Evolutionary conservation across 2,329 filamentous ascomycete species (phyloP).

Genomic region (Diaporthe amygdali): DNA sequence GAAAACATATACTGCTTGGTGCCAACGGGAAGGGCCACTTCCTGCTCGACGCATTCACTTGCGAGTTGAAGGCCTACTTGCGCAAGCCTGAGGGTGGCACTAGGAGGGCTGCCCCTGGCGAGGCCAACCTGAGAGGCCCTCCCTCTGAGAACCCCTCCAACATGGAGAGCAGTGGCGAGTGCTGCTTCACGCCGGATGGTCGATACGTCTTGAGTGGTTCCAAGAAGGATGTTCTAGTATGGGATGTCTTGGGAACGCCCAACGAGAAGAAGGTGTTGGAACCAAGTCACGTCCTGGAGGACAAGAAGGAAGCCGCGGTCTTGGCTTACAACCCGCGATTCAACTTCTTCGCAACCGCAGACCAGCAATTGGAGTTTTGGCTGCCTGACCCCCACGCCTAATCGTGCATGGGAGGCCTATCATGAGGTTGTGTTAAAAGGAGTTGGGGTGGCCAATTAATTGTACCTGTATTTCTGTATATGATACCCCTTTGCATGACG

Average conservation of each 20-base stretch:
- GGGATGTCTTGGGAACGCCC: conserved; percentile 74
- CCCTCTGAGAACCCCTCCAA: conserved; percentile 35
- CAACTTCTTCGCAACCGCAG: conserved; percentile 90
- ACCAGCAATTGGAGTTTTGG: conserved; percentile 84
- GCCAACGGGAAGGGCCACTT: conserved; percentile 88
- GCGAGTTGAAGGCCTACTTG: conserved; percentile 77
- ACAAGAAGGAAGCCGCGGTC: conserved; percentile 72
- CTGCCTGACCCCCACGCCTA: conserved; percentile 69
- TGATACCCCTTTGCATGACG: conserved; percentile 26
- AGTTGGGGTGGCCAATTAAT: conserved; percentile 17
- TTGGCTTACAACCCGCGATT: conserved; percentile 89
- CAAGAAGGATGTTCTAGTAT: conserved; percentile 77
- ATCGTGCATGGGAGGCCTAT: conserved; percentile 14
- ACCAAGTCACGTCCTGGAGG: conserved; percentile 68
- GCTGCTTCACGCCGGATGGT: conserved; percentile 88
- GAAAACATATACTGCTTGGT: conserved; percentile 82
- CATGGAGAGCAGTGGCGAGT: conserved; percentile 73
- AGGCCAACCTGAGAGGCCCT: conserved; percentile 44
- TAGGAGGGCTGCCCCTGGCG: conserved; percentile 58
- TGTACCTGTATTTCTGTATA: conserved; percentile 22
- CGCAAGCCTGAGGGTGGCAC: conserved; percentile 61
- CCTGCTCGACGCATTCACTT: conserved; percentile 91
- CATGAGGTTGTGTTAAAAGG: neutral
- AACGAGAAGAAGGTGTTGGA: conserved; percentile 63
- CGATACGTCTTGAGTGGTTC: conserved; percentile 86